phyloP scores from a whole-genome alignment of 73 alveolate genomes.

The Tetrahymena thermophila region DNA sequence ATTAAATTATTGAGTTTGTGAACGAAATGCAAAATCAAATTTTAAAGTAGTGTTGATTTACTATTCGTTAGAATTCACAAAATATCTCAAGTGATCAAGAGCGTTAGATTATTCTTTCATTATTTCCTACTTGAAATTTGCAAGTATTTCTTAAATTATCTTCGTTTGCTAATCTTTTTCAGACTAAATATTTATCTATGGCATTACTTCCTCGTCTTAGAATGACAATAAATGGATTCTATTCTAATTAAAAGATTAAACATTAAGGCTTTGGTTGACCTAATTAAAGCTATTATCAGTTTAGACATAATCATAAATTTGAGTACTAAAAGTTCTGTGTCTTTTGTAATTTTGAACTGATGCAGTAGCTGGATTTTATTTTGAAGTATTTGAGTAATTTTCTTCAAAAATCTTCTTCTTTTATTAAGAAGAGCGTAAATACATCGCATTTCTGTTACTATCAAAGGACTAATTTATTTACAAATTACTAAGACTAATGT shows the following conservation, averaged over 20 bases:
- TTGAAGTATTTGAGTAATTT: not conserved
- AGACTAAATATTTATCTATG: not conserved
- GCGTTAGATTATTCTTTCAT: not conserved
- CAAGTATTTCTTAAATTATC: not conserved
- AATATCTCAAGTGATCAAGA: not conserved
- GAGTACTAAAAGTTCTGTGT: not conserved
- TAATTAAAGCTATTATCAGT: not conserved
- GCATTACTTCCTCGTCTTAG: not conserved
- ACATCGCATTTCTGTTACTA: not conserved
- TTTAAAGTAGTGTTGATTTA: not conserved
- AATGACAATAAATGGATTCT: not conserved
- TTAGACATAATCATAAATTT: not conserved
- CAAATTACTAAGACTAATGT: not conserved
- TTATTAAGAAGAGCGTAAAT: not conserved
- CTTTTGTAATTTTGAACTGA: not conserved
- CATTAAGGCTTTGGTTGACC: not conserved
- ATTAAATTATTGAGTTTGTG: not conserved
- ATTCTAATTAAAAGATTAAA: not conserved
- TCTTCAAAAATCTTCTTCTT: not conserved
- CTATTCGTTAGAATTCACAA: slow-evolving; percentile 1
- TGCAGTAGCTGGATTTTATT: not conserved
- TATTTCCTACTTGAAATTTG: not conserved
- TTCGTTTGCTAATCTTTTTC: not conserved
- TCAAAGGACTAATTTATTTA: not conserved
- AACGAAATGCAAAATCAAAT: not conserved